These are phyloP conservation scores for Entonaema liquescens DNA, from an alignment of 495 filamentous ascomycete genomes.

Conservation along the genomic window DNA sequence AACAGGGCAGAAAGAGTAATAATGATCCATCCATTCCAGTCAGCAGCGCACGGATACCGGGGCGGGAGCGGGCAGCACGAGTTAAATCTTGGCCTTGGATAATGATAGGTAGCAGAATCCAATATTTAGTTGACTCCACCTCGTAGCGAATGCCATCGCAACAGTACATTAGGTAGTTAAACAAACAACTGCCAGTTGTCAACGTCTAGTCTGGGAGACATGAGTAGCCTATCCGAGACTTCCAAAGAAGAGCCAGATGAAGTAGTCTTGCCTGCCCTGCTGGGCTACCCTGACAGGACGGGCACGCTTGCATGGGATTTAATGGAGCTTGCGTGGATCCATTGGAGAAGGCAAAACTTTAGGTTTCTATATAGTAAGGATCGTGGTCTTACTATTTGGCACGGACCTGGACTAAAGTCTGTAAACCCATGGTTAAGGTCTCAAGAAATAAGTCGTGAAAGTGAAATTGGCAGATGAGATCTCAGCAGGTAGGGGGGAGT, in stretches of 20 bases:
- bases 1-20: slow-evolving; percentile 27
- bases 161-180: neutral
- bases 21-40: slow-evolving; percentile 12
- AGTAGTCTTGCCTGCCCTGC: neutral
- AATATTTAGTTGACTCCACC: slow-evolving; percentile 9
- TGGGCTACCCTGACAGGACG: neutral
- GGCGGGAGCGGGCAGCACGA: slow-evolving; percentile 3
- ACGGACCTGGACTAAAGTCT: neutral
- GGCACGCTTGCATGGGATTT: slow-evolving; percentile 24
- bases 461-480: neutral
- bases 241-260: neutral
- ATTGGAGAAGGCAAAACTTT: slow-evolving; percentile 10
- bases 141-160: neutral
- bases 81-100: slow-evolving; percentile 13
- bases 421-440: slow-evolving; percentile 2
- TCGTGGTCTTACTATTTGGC: neutral
- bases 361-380: slow-evolving; percentile 8
- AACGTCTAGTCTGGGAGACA: too few relatives aligned
- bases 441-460: neutral
- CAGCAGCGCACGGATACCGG: neutral
- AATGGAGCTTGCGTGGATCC: slow-evolving; percentile 13
- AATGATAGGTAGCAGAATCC: slow-evolving; percentile 26
- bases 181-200: slow-evolving; percentile 17
- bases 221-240: slow-evolving; percentile 17
- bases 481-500: neutral